A percentile compares a stretch with the other conserved stretches of the same genome.
Conservation (phyloP, 768 basidiomycete genomes). For the Russula abietina region DNA sequence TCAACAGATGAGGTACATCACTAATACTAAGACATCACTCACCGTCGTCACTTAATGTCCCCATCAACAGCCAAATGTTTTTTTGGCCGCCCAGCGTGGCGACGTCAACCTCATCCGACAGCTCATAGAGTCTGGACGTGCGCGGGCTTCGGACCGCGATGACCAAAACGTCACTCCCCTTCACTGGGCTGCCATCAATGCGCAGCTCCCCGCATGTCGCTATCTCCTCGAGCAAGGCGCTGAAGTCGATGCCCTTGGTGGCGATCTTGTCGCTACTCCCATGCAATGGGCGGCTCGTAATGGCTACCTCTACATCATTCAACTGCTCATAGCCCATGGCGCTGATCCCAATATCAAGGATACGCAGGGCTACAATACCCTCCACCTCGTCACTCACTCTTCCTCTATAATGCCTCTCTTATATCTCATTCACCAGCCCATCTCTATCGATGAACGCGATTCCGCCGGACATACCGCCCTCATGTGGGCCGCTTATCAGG, state of each 20-base stretch:
- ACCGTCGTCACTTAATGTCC: not conserved
- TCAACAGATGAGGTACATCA: slow-evolving; percentile 10
- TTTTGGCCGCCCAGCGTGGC: slow-evolving; percentile 83
- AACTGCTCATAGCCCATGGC: slow-evolving; percentile 80
- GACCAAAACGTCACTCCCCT: slow-evolving; percentile 89
- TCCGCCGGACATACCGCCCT: slow-evolving; percentile 88
- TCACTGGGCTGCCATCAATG: slow-evolving; percentile 98
- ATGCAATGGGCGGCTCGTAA: slow-evolving; percentile 98
- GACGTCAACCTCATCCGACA: slow-evolving; percentile 59
- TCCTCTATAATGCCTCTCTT: slow-evolving; percentile 91
- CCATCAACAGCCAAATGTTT: slow-evolving; percentile 51
- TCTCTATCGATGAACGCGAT: slow-evolving; percentile 87
- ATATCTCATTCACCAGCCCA: slow-evolving; percentile 87
- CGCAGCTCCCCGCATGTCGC: slow-evolving; percentile 82
- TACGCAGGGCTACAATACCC: slow-evolving; percentile 91
- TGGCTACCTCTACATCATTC: slow-evolving; percentile 93
- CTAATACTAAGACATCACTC: not conserved
- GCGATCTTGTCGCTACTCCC: slow-evolving; percentile 90
- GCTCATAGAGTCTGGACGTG: slow-evolving; percentile 66
- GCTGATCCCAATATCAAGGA: slow-evolving; percentile 91
- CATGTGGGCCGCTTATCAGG: slow-evolving; percentile 99
- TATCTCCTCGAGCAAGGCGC: slow-evolving; percentile 89
- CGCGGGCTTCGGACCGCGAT: slow-evolving; percentile 73
- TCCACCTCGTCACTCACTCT: slow-evolving; percentile 93
- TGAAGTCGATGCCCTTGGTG: slow-evolving; percentile 89